Conservation (phyloP, 192 early-diverging fungal species). For the Paraglomus occultum region DNA sequence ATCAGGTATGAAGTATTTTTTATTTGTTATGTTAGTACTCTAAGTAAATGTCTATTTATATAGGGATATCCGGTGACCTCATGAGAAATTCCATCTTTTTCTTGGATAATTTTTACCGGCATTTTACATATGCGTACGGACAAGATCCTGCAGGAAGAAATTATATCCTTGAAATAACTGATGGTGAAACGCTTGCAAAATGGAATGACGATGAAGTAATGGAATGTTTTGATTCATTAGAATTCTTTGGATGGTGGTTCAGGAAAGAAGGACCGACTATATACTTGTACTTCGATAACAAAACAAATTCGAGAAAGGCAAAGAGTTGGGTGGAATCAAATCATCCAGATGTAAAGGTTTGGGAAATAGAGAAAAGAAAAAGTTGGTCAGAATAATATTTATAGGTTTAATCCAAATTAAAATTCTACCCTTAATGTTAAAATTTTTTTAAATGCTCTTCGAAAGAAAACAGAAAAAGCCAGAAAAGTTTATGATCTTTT, state of each 20-base stretch:
- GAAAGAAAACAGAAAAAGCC: constrained; percentile 23
- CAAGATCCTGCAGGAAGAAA: constrained; percentile 2
- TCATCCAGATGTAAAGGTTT: constrained; percentile 9
- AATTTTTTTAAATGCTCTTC: neutral
- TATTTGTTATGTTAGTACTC: neutral
- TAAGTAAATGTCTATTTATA: constrained; percentile 3
- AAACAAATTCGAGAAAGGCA: constrained; percentile 15
- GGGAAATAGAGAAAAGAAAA: constrained; percentile 9
- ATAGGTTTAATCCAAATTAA: no score
- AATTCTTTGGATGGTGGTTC: constrained; percentile 17
- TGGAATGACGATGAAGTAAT: constrained; percentile 2
- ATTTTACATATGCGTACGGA: constrained; percentile 9
- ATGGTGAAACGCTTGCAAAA: constrained; percentile 6
- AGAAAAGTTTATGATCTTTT: constrained; percentile 23
- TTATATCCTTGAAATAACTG: constrained; percentile 19
- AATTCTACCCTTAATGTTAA: no score
- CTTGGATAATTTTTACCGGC: constrained; percentile 10
- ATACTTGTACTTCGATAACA: constrained; percentile 10
- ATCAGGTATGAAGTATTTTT: constrained; percentile 19
- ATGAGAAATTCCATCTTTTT: neutral
- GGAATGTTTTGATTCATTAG: constrained; percentile 11
- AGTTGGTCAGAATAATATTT: no score
- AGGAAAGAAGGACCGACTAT: constrained; percentile 12
- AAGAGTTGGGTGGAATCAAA: constrained; percentile 8
- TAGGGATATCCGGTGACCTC: constrained; percentile 9